phyloP scores from a whole-genome alignment of 169 alveolate species.

The Plasmodium gonderi region DNA sequence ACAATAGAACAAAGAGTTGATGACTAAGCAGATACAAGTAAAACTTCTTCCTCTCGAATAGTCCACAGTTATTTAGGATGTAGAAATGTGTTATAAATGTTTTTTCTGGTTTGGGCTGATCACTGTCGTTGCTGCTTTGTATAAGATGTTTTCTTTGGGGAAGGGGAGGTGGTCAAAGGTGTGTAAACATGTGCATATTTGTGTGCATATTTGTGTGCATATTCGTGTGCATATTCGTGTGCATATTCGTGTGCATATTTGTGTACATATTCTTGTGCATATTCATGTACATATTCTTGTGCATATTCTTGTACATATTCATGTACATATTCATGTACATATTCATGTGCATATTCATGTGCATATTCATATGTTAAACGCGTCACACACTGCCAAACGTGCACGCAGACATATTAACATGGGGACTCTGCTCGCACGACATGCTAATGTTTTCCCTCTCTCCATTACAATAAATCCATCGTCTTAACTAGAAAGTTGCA shows the following conservation, averaged over 20 bases:
- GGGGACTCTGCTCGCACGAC: not conserved
- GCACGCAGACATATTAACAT: too few relatives aligned
- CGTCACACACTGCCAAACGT: too few relatives aligned
- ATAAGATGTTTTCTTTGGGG: conserved; percentile 25
- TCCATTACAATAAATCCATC: conserved; percentile 37
- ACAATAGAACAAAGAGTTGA: conserved; percentile 25
- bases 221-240: not conserved
- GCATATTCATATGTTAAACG: too few relatives aligned
- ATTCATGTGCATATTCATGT: not conserved
- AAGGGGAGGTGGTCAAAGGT: not conserved
- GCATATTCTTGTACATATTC: not conserved
- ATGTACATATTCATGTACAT: not conserved
- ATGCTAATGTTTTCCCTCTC: not conserved
- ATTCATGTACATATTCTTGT: too few relatives aligned
- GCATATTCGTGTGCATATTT: not conserved
- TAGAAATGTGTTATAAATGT: conserved; percentile 41
- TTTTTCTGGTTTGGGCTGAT: not conserved
- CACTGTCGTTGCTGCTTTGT: conserved; percentile 2
- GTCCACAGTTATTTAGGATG: conserved; percentile 35
- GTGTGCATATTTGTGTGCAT: too few relatives aligned
- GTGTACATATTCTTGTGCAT: not conserved
- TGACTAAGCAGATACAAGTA: conserved; percentile 60
- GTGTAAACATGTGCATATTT: not conserved
- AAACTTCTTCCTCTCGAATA: conserved; percentile 61
- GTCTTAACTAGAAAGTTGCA: conserved; percentile 27